Evolutionary conservation across 495 filamentous ascomycete species (phyloP), one percentile per base, ranked within the genome.

Genomic region (Neurospora sp.): DNA sequence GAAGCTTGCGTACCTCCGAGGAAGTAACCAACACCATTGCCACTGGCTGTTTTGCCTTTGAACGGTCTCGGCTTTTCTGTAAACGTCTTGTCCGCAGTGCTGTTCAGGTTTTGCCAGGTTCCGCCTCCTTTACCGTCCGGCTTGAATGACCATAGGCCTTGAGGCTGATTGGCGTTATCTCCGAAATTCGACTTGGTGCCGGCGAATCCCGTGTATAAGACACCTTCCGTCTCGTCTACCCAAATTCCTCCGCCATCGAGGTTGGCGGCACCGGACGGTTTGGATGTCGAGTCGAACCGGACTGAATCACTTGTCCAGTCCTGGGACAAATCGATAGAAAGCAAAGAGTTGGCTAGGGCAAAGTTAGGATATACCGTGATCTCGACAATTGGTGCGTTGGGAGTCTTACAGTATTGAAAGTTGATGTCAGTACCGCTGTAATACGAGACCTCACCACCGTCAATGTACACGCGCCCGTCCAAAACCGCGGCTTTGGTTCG

Each of bases 131-230:
- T 66, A 13, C 54, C 70, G 38, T 74, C 74, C 0, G 75, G 78
- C 15, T 59, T 72, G 28, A 76, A 78, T 2, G 78, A 78, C 78
- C 76, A 79, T 5, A 79, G 62, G 1, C 76, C 74, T 19, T 73
- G 72, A 5, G 76, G 69, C 19, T 70, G 73, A 21, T 15, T 39
- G 31, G 45, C 70, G 1, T 59, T 69, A 34, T 76, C 70, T 15
- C 74, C 76, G 28, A 78, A 77, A 7, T 15, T 21, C 0, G 78
- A 71, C 3, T 45, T 70, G 19, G 38, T 59, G 3, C 78, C 76
- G 6, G 76, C 73, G 48, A 79, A 79, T 3, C 76, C 78, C 17
- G 72, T 78, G 71, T 79, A 78, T 28, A 79, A 45, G 4, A 72
- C 31, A 3, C 70, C 70, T 10, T 69, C 62, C 9, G 62, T 72